Evolutionary conservation across 2,329 filamentous ascomycete genomes (phyloP).

Genomic region (Aspergillus cejpii): DNA sequence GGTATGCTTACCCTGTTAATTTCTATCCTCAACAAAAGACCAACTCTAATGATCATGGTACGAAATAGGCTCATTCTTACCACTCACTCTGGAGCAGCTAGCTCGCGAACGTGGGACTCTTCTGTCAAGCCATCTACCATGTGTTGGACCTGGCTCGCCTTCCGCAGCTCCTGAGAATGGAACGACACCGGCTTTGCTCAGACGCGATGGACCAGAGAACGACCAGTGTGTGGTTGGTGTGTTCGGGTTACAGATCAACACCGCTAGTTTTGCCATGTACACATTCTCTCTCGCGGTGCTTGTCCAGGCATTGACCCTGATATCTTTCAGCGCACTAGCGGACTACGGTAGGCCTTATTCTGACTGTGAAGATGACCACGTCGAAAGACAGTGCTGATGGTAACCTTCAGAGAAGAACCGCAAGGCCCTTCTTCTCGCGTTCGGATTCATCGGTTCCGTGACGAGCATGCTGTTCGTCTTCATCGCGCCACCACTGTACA

Average conservation of each 20-base stretch:
- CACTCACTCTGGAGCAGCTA: conserved; percentile 84
- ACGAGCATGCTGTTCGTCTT: conserved; percentile 83
- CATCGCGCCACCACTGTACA: conserved; percentile 64
- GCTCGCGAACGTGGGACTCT: conserved; percentile 86
- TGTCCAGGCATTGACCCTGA: conserved; percentile 75
- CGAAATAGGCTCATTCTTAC: conserved; percentile 71
- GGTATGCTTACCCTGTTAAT: conserved; percentile 37
- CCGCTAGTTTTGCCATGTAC: conserved; percentile 44
- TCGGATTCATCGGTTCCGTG: conserved; percentile 70
- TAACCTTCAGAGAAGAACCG: conserved; percentile 46
- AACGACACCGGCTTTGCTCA: conserved; percentile 9
- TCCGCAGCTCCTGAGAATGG: conserved; percentile 13
- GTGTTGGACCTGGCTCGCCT: conserved; percentile 24
- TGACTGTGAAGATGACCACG: not conserved
- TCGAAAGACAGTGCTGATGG: conserved; percentile 4
- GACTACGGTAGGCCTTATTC: conserved; percentile 65
- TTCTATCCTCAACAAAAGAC: not conserved
- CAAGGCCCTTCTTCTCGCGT: conserved; percentile 72
- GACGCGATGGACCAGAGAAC: conserved; percentile 18
- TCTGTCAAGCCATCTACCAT: conserved; percentile 38
- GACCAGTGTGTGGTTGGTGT: conserved; percentile 31
- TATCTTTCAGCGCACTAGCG: conserved; percentile 57
- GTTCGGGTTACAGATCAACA: conserved; percentile 31
- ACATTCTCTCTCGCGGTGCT: conserved; percentile 86
- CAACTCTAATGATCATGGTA: not conserved